Percentiles rank a stretch among this genome's conserved stretches.
phyloP scores from a whole-genome alignment of 805 yeast genomes.

The Metschnikowia dekortorum region DNA sequence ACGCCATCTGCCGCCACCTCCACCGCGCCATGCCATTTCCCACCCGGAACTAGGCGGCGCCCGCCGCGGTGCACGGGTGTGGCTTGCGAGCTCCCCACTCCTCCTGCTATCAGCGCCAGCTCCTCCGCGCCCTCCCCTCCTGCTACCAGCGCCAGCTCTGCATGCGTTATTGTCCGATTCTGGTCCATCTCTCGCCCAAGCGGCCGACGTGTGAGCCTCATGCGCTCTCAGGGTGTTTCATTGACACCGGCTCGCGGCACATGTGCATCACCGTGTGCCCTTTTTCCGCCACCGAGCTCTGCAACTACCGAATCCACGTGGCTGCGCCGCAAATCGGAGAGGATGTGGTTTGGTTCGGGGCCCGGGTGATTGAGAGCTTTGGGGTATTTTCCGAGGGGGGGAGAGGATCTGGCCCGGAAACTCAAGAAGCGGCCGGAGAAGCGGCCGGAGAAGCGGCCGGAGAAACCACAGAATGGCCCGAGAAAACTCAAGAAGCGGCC shows the following conservation, averaged over 20 bases:
- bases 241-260: neutral
- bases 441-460: no score
- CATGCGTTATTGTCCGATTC: conserved; percentile 9
- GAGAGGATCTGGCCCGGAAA: neutral
- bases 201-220: neutral
- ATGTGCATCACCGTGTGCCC: conserved; percentile 6
- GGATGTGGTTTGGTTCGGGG: conserved; percentile 8
- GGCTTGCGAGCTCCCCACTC: neutral
- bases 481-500: no score
- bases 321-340: conserved; percentile 6
- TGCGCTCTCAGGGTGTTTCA: conserved; percentile 7
- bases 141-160: neutral
- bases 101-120: no score
- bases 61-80: neutral
- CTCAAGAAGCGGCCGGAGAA: no score
- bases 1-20: conserved; percentile 53
- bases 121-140: neutral
- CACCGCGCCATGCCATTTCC: conserved; percentile 68
- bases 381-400: neutral
- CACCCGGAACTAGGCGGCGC: neutral
- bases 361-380: neutral
- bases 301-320: conserved; percentile 5
- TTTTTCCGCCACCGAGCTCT: conserved; percentile 1
- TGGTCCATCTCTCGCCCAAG: conserved; percentile 7
- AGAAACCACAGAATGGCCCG: no score